Conservation (phyloP, 129 eudicot genomes). For the Chrysanthemum seticuspe region DNA sequence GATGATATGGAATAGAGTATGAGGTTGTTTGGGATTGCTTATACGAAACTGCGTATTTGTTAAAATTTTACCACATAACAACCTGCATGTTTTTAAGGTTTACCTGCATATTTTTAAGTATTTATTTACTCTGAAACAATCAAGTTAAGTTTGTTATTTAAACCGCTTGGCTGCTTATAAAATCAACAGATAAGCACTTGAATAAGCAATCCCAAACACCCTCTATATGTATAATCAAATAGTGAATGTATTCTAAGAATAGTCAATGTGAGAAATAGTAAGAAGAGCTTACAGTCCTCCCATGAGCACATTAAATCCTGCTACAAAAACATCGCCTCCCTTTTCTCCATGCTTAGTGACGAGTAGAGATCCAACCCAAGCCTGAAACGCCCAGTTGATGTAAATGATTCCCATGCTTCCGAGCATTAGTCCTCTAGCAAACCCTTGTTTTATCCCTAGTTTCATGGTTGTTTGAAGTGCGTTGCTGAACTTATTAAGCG, state of each 20-base stretch:
- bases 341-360: slow-evolving; percentile 61
- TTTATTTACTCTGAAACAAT: no score
- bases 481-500: slow-evolving; percentile 50
- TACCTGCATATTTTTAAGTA: no score
- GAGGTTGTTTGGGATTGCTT: no score
- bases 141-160: no score
- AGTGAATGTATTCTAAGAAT: neutral
- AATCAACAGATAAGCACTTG: no score
- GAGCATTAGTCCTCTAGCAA: slow-evolving; percentile 73
- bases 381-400: slow-evolving; percentile 73
- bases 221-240: no score
- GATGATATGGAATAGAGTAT: no score
- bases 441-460: slow-evolving; percentile 64
- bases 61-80: no score
- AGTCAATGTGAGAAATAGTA: neutral
- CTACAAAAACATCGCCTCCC: slow-evolving; percentile 70
- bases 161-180: no score
- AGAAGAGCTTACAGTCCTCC: slow-evolving; percentile 65
- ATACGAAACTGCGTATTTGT: no score
- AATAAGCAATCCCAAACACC: no score
- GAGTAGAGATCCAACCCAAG: slow-evolving; percentile 65
- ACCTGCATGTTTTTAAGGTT: no score
- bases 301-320: slow-evolving; percentile 77
- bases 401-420: slow-evolving; percentile 77
- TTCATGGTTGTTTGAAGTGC: slow-evolving; percentile 60